phyloP scores from a whole-genome alignment of 2,329 filamentous ascomycete species.

The Xenosphaeropsis pyriputrescens region DNA sequence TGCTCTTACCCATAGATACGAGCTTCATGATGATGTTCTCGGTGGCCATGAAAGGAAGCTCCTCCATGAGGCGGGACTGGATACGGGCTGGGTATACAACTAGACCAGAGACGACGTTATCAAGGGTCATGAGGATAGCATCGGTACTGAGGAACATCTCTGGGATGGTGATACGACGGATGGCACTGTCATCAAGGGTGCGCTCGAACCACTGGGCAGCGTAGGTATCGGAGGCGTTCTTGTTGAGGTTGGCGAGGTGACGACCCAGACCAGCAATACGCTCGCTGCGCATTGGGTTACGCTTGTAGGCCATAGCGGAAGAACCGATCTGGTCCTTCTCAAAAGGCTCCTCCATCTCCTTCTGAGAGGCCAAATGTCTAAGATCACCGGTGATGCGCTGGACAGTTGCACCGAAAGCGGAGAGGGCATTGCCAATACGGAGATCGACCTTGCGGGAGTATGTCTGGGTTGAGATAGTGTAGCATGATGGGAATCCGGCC shows the following conservation, averaged over 20 bases:
- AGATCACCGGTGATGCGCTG: conserved; percentile 64
- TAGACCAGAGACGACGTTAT: conserved; percentile 54
- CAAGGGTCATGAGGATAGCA: conserved; percentile 48
- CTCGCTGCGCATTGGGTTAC: conserved; percentile 33
- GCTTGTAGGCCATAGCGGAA: conserved; percentile 39
- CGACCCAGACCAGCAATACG: conserved; percentile 29
- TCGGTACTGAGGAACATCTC: conserved; percentile 56
- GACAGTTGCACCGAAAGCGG: conserved; percentile 64
- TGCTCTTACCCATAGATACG: conserved; percentile 51
- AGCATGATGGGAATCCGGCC: conserved; percentile 33
- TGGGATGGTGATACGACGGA: conserved; percentile 46
- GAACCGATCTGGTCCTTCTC: conserved; percentile 66
- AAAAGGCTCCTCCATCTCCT: conserved; percentile 77
- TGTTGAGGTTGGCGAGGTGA: conserved; percentile 18
- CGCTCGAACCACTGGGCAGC: conserved; percentile 61
- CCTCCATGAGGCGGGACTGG: conserved; percentile 48
- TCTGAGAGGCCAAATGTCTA: conserved; percentile 56
- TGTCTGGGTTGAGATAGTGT: conserved; percentile 44
- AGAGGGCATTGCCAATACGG: conserved; percentile 65
- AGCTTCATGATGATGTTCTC: conserved; percentile 66
- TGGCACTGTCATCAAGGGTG: conserved; percentile 46
- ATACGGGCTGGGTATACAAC: conserved; percentile 72
- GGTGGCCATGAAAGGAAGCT: conserved; percentile 80
- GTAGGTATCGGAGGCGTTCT: conserved; percentile 40
- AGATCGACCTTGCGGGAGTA: conserved; percentile 72